Base-by-base conservation (phyloP, 805 yeast species). In the Candida namnaoensis region DNA sequence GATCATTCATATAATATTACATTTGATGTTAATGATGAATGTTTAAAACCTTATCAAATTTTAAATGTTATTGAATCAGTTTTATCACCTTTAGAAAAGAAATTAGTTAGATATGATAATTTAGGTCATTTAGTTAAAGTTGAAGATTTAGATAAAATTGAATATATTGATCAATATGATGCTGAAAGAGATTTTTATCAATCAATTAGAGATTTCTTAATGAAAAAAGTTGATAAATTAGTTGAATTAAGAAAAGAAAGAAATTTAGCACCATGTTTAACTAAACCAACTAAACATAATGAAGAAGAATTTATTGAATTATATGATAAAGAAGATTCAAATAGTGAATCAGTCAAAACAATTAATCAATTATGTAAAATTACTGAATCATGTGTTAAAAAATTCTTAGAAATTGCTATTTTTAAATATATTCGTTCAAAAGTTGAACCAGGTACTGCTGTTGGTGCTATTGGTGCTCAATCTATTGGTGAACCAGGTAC, bases 401-500 rank as follows among this genome's bases (percentile, higher is more conserved):
- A 70, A 49, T 93, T 93, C 63, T 66, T 93, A 55, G 72, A 75
- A 38, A 76, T 84, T 52, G 85, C 97, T 51, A 71, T 91, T 45
- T 67, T 69, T 51, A 93, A 93, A 64, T 93, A 93, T 57, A 78
- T 78, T 41, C 74, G 82, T 50, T 96, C 99, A 7, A 82, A 81
- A 64, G 97, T 93, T 14, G 99, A 93, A 62, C 99, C 99, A 1
- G 99, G 98, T 47, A 93, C 99, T 5, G 99, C 99, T 3, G 98
- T 93, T 42, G 99, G 99, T 50, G 98, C 99, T 25, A 90, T 93
- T 65, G 99, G 98, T 52, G 99, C 99, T 0, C 99, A 93, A 61
- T 87, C 96, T 36, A 93, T 93, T 69, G 99, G 99, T 68, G 99
- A 91, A 60, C 99, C 99, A 23, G 99, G 98, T 61, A 93, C 99